Evolutionary conservation across 2,329 filamentous ascomycete genomes (phyloP).

Genomic region (Penicillium polonicum): DNA sequence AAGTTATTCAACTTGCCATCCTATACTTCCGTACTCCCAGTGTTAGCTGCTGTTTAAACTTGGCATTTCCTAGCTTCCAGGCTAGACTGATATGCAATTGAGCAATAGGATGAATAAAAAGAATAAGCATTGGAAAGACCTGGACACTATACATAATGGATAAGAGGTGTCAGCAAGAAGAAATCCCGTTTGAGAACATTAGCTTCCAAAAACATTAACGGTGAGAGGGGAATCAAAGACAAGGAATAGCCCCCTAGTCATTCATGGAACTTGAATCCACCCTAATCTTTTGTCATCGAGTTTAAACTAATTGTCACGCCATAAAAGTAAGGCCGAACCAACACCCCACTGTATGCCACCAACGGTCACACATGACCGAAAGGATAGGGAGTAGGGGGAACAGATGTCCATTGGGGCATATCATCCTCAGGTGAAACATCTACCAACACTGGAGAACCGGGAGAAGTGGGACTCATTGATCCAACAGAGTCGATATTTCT

Average conservation of each 20-base stretch:
- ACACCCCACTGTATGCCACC: background rate
- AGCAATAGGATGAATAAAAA: background rate
- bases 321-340: background rate
- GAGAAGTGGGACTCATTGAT: background rate
- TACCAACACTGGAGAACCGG: background rate
- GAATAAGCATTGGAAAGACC: background rate
- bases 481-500: background rate
- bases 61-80: background rate
- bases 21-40: background rate
- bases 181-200: background rate
- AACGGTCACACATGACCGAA: background rate
- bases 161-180: background rate
- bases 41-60: background rate
- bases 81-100: background rate
- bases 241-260: too few species aligned
- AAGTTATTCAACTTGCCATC: background rate
- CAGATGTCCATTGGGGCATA: background rate
- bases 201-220: background rate
- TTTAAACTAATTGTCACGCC: background rate
- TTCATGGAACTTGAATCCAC: background rate
- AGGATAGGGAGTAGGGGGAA: background rate
- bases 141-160: background rate
- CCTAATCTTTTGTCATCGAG: too few species aligned
- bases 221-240: background rate
- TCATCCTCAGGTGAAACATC: background rate